Evolutionary conservation across 1,139 yeast species (phyloP).

Genomic region (Suhomyces bribrorum): DNA sequence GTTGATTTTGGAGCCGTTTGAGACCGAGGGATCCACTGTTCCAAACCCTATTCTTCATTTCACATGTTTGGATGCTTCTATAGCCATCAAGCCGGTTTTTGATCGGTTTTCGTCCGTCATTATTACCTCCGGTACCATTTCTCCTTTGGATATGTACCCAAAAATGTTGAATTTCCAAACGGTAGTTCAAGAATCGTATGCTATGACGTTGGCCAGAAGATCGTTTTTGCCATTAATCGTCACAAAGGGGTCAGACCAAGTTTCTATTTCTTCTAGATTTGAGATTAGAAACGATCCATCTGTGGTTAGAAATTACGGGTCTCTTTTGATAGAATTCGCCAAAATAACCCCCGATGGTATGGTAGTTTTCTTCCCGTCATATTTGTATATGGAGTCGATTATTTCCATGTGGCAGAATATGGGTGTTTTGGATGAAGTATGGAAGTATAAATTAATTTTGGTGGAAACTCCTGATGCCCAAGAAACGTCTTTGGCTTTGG

Average conservation of each 20-base stretch:
- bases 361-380: constrained; percentile 97
- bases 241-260: constrained; percentile 97
- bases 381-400: constrained; percentile 95
- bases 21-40: constrained; percentile 94
- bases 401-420: constrained; percentile 98
- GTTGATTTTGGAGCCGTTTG: constrained; percentile 91
- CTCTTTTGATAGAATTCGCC: constrained; percentile 85
- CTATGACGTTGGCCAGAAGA: constrained; percentile 92
- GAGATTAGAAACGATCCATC: constrained; percentile 98
- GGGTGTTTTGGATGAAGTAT: constrained; percentile 97
- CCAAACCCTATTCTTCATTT: constrained; percentile 96
- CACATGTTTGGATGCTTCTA: constrained; percentile 95
- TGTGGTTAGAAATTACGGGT: constrained; percentile 95
- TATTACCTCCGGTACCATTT: constrained; percentile 95
- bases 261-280: constrained; percentile 91
- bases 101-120: constrained; percentile 92
- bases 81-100: constrained; percentile 95
- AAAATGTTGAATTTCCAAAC: constrained; percentile 94
- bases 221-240: constrained; percentile 94
- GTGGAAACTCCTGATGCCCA: constrained; percentile 99
- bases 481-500: constrained; percentile 92
- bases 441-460: constrained; percentile 91
- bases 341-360: constrained; percentile 97
- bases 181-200: constrained; percentile 89
- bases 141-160: constrained; percentile 98